phyloP scores from a whole-genome alignment of 2,329 filamentous ascomycete genomes.

The Chaetothyriales sp. region DNA sequence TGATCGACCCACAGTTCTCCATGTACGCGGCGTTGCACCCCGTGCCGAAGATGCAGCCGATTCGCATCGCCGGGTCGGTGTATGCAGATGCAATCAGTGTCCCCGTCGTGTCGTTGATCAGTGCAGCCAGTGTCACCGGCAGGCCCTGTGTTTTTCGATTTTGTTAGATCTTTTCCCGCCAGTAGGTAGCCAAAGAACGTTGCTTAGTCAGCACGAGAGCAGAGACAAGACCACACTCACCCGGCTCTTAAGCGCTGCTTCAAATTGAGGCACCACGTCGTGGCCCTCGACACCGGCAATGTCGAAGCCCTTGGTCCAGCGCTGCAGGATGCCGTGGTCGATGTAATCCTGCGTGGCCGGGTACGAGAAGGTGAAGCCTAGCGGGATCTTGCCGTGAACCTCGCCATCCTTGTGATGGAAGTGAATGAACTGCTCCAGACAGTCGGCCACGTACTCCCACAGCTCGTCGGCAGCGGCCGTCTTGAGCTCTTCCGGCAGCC shows the following conservation, averaged over 20 bases:
- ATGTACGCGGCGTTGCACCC: slow-evolving; percentile 98
- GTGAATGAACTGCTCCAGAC: slow-evolving; percentile 78
- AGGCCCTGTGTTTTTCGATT: slow-evolving; percentile 8
- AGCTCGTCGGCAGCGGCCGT: slow-evolving; percentile 70
- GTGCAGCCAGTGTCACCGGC: slow-evolving; percentile 68
- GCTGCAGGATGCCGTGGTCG: slow-evolving; percentile 79
- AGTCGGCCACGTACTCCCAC: slow-evolving; percentile 92
- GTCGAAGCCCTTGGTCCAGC: slow-evolving; percentile 97
- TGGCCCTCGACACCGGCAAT: slow-evolving; percentile 81
- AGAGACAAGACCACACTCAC: not conserved
- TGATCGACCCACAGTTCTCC: slow-evolving; percentile 80
- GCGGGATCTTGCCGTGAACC: slow-evolving; percentile 49
- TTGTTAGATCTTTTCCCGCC: not conserved
- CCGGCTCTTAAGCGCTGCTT: slow-evolving; percentile 49
- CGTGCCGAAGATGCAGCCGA: slow-evolving; percentile 96
- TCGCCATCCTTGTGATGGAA: slow-evolving; percentile 56
- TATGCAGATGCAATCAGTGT: slow-evolving; percentile 94
- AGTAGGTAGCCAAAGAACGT: not conserved
- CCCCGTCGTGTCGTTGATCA: slow-evolving; percentile 97
- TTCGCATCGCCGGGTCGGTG: slow-evolving; percentile 83
- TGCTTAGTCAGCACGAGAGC: not conserved
- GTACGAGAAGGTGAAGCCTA: slow-evolving; percentile 95
- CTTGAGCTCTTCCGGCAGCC: slow-evolving; percentile 86
- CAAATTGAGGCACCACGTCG: slow-evolving; percentile 80
- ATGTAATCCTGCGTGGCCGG: slow-evolving; percentile 88